Evolutionary conservation across 2,329 filamentous ascomycete genomes (phyloP).

Genomic region (Monosporascus sp.): DNA sequence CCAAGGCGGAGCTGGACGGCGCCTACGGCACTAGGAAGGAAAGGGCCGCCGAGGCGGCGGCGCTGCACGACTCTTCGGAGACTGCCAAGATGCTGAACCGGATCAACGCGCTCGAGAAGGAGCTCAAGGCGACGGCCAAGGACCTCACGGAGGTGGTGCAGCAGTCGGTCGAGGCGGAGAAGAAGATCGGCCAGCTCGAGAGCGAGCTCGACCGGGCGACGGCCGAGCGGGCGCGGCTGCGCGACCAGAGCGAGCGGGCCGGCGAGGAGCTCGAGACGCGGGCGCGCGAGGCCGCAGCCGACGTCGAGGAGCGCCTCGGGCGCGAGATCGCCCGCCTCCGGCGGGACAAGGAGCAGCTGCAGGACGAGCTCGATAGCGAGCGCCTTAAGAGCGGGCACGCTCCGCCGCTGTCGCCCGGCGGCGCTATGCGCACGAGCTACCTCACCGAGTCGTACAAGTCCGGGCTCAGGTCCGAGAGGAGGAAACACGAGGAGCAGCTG

Average conservation of each 20-base stretch:
- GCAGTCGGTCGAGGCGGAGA: conserved; percentile 29
- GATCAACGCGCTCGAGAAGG: conserved; percentile 57
- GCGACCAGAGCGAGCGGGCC: conserved; percentile 18
- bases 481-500: conserved; percentile 30
- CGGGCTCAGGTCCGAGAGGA: conserved; percentile 27
- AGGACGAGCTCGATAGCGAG: conserved; percentile 28
- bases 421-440: conserved; percentile 24
- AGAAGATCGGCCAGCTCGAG: conserved; percentile 28
- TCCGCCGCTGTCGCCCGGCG: conserved; percentile 20
- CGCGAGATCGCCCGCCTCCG: conserved; percentile 20
- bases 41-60: conserved; percentile 54
- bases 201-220: conserved; percentile 25
- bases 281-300: conserved; percentile 17
- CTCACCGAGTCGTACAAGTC: conserved; percentile 28
- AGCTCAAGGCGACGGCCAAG: conserved; percentile 50
- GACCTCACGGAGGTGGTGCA: conserved; percentile 28
- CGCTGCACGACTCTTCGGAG: conserved; percentile 43
- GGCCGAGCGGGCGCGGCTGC: conserved; percentile 19
- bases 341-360: conserved; percentile 27
- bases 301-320: conserved; percentile 21
- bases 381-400: conserved; percentile 19
- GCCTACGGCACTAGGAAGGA: conserved; percentile 56
- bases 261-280: conserved; percentile 22
- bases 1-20: conserved; percentile 57
- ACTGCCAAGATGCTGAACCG: conserved; percentile 29